Conservation (phyloP, 1,284 basidiomycete species). For the Laetiporus sulphureus region DNA sequence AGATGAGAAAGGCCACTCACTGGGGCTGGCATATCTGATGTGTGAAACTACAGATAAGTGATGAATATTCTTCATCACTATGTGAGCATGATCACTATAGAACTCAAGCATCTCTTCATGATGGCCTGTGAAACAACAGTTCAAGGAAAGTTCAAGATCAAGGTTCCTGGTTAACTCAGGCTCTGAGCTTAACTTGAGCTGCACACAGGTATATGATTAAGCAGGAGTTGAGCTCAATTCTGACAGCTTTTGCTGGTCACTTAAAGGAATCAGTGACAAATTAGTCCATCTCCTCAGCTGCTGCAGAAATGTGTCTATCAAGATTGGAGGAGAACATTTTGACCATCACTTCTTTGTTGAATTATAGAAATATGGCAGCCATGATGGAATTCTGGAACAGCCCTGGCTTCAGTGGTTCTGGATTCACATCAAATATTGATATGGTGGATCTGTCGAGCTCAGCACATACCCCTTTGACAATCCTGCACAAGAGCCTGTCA, state of each 20-base stretch:
- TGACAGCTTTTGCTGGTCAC: conserved; percentile 22
- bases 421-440: conserved; percentile 15
- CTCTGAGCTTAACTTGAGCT: background rate
- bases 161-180: background rate
- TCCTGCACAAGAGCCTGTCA: background rate
- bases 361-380: no score
- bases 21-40: background rate
- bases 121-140: background rate
- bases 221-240: conserved; percentile 16
- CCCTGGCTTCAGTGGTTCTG: conserved; percentile 25
- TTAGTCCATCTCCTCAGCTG: conserved; percentile 17
- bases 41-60: background rate
- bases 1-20: background rate
- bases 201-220: background rate
- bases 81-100: background rate
- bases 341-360: conserved; percentile 7
- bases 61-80: background rate
- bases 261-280: conserved; percentile 22
- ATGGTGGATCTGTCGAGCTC: background rate
- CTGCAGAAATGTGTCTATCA: conserved; percentile 15
- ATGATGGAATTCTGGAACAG: conserved; percentile 25
- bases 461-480: background rate
- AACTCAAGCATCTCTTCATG: background rate
- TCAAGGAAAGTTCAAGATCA: background rate
- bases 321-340: conserved; percentile 11